These are phyloP conservation scores for Exophiala sp. DNA, from an alignment of 2,329 filamentous ascomycete genomes.

Conservation along the genomic window DNA sequence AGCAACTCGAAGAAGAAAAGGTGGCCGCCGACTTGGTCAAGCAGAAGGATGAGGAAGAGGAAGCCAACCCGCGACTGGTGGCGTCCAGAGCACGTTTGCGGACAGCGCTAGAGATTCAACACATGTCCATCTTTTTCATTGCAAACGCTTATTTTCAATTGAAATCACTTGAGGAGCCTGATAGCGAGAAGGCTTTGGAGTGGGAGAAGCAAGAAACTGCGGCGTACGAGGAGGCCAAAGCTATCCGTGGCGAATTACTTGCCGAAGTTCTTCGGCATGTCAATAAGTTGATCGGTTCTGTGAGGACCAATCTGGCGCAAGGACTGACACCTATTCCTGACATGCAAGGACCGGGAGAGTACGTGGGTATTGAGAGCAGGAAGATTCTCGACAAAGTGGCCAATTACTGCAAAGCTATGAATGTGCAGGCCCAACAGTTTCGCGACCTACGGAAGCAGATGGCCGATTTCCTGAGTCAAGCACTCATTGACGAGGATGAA, in stretches of 20 bases:
- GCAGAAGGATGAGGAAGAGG: conserved; percentile 35
- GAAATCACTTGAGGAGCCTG: conserved; percentile 61
- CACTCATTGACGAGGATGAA: conserved; percentile 77
- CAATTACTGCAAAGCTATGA: conserved; percentile 58
- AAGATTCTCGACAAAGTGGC: conserved; percentile 62
- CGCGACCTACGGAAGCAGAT: conserved; percentile 70
- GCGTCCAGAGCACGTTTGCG: conserved; percentile 62
- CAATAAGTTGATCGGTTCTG: conserved; percentile 56
- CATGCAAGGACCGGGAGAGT: conserved; percentile 47
- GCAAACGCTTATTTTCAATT: conserved; percentile 80
- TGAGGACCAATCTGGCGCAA: conserved; percentile 51
- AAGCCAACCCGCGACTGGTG: conserved; percentile 46
- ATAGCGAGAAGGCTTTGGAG: conserved; percentile 40
- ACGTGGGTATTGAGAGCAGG: conserved; percentile 66
- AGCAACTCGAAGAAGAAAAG: conserved; percentile 51
- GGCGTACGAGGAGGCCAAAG: conserved; percentile 72
- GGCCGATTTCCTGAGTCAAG: conserved; percentile 63
- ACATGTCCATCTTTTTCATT: conserved; percentile 76
- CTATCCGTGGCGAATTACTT: conserved; percentile 72
- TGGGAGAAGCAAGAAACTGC: conserved; percentile 66
- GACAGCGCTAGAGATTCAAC: conserved; percentile 68
- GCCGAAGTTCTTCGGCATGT: conserved; percentile 53
- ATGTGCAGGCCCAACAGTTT: conserved; percentile 65
- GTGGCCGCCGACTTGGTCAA: conserved; percentile 31
- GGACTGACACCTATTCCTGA: conserved; percentile 59